Evolutionary conservation across 345 rosid species (phyloP).

Genomic region (Diplotaxis tenuifolia): DNA sequence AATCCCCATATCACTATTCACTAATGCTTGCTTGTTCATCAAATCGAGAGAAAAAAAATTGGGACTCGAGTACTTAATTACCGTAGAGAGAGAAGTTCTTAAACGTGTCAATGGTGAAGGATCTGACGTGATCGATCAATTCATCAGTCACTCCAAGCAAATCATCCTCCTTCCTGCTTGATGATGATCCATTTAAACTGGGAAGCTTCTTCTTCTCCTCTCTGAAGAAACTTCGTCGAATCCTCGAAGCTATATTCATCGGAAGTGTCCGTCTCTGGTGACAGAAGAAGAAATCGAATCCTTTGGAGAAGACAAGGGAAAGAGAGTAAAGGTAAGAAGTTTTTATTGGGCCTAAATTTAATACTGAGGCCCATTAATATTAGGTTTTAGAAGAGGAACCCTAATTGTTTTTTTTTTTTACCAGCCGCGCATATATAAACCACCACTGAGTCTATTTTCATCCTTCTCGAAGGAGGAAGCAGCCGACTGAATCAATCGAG

Average conservation of each 20-base stretch:
- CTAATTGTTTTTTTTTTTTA: not conserved
- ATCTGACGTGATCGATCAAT: constrained; percentile 55
- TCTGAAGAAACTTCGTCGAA: constrained; percentile 50
- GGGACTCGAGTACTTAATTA: not conserved
- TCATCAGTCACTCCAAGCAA: constrained; percentile 61
- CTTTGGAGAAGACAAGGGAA: not conserved
- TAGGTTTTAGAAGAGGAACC: not conserved
- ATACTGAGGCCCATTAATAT: constrained; percentile 1
- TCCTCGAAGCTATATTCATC: constrained; percentile 61
- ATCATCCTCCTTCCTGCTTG: constrained; percentile 33
- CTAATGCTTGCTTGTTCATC: not conserved
- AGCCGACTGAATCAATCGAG: not conserved
- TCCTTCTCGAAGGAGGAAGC: not conserved
- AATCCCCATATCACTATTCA: not conserved
- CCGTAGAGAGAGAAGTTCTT: constrained; percentile 65
- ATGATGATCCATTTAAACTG: not conserved
- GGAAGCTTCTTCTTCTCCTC: constrained; percentile 13
- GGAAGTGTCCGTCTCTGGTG: not conserved
- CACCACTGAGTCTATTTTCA: not conserved
- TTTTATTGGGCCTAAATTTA: constrained; percentile 6
- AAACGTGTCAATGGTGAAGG: constrained; percentile 74
- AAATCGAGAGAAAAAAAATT: not conserved
- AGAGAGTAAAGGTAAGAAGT: not conserved
- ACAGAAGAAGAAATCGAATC: not conserved
- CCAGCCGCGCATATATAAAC: constrained; percentile 17